phyloP scores from a whole-genome alignment of 1,139 yeast genomes.

The Yamadazyma blattariae region DNA sequence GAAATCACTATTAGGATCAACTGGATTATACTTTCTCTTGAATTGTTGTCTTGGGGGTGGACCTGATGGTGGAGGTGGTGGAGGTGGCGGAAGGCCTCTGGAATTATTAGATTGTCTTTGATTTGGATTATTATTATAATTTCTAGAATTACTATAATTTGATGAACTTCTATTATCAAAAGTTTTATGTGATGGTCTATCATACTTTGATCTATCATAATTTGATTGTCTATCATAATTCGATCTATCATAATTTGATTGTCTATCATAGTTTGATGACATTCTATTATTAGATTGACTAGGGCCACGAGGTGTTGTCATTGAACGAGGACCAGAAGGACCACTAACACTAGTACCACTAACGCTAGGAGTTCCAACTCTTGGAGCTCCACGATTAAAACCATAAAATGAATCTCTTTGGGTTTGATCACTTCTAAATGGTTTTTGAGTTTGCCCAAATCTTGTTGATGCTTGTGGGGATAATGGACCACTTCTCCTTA shows the following conservation, averaged over 20 bases:
- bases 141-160: too few species aligned
- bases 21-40: not conserved
- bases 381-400: not conserved
- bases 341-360: not conserved
- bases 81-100: constrained; percentile 12
- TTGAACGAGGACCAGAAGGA: not conserved
- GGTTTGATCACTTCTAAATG: too few species aligned
- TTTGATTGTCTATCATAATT: too few species aligned
- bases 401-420: too few species aligned
- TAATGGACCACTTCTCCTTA: constrained; percentile 10
- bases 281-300: too few species aligned
- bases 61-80: constrained; percentile 21
- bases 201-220: not conserved
- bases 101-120: not conserved
- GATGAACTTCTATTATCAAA: not conserved
- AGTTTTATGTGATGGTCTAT: not conserved
- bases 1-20: constrained; percentile 17
- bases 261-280: too few species aligned
- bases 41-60: constrained; percentile 15
- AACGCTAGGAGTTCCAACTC: not conserved
- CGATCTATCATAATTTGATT: not conserved
- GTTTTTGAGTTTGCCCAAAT: too few species aligned
- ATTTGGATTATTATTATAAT: too few species aligned
- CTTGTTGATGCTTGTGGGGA: constrained; percentile 16
- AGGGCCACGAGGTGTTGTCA: too few species aligned